phyloP scores from a whole-genome alignment of 1,284 basidiomycete species.

The Apiotrichum siamense region DNA sequence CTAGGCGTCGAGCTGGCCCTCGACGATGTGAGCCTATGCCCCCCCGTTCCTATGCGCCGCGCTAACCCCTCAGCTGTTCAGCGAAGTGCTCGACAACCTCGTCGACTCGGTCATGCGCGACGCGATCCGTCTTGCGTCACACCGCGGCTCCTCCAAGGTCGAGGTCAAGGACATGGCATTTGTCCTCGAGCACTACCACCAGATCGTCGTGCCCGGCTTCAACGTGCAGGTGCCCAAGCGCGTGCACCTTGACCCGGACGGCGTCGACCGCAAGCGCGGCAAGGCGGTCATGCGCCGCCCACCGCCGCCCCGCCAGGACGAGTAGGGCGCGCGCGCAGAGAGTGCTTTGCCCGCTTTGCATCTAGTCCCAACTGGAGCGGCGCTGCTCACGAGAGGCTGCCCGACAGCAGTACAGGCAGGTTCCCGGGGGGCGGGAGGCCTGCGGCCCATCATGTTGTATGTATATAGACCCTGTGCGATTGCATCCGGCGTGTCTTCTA shows the following conservation, averaged over 20 bases:
- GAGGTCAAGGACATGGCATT: slow-evolving; percentile 39
- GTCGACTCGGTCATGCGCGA: slow-evolving; percentile 27
- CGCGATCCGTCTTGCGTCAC: slow-evolving; percentile 31
- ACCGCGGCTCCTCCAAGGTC: slow-evolving; percentile 31
- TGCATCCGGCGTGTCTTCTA: too few species aligned
- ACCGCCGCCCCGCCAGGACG: background rate
- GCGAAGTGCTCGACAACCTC: slow-evolving; percentile 31
- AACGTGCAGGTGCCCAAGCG: slow-evolving; percentile 28
- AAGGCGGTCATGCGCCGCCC: slow-evolving; percentile 15
- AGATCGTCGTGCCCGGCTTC: slow-evolving; percentile 35
- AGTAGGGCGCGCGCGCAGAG: background rate
- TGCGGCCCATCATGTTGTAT: too few species aligned
- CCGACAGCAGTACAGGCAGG: too few species aligned
- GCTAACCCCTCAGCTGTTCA: slow-evolving; percentile 18
- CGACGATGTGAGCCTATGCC: slow-evolving; percentile 34
- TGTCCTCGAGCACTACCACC: slow-evolving; percentile 29
- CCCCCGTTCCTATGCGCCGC: background rate
- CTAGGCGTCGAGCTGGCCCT: slow-evolving; percentile 34
- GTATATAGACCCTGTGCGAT: too few species aligned
- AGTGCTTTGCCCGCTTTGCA: background rate
- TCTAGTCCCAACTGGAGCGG: too few species aligned
- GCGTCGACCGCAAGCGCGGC: slow-evolving; percentile 17
- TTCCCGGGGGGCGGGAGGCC: too few species aligned
- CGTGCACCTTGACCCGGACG: slow-evolving; percentile 29
- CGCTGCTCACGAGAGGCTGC: too few species aligned